These are phyloP conservation scores for Microbotryum scabiosae DNA, from an alignment of 1,284 basidiomycete genomes.

Conservation along the genomic window DNA sequence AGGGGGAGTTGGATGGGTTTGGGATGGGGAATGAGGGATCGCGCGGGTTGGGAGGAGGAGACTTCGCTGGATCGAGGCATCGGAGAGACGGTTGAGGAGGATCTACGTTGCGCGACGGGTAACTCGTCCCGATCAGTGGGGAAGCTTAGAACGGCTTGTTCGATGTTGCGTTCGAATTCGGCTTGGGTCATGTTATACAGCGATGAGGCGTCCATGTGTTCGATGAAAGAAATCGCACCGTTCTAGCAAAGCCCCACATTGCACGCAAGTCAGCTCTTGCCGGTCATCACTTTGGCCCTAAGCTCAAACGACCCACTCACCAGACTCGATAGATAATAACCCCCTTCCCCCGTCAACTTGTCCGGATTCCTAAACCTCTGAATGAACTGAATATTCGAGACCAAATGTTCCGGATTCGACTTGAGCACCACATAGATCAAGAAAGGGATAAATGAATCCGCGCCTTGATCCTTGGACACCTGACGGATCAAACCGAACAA, in stretches of 20 bases:
- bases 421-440: slow-evolving; percentile 90
- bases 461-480: slow-evolving; percentile 46
- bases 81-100: slow-evolving; percentile 41
- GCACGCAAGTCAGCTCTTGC: background rate
- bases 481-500: slow-evolving; percentile 97
- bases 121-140: slow-evolving; percentile 39
- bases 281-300: background rate
- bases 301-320: slow-evolving; percentile 45
- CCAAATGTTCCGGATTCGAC: slow-evolving; percentile 82
- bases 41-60: background rate
- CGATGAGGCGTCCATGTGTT: slow-evolving; percentile 91
- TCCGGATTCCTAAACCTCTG: slow-evolving; percentile 84
- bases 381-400: slow-evolving; percentile 98
- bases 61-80: background rate
- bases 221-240: slow-evolving; percentile 89
- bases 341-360: slow-evolving; percentile 87
- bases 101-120: background rate
- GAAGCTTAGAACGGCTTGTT: slow-evolving; percentile 66
- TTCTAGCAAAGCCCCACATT: slow-evolving; percentile 46
- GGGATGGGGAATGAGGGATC: slow-evolving; percentile 9
- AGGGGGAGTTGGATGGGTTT: background rate
- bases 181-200: slow-evolving; percentile 85
- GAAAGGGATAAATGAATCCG: slow-evolving; percentile 89
- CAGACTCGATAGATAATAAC: slow-evolving; percentile 92
- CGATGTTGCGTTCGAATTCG: slow-evolving; percentile 89